Percentiles rank a stretch among this genome's conserved stretches.
phyloP scores from a whole-genome alignment of 2,329 filamentous ascomycete species.

The Talaromyces sp. region DNA sequence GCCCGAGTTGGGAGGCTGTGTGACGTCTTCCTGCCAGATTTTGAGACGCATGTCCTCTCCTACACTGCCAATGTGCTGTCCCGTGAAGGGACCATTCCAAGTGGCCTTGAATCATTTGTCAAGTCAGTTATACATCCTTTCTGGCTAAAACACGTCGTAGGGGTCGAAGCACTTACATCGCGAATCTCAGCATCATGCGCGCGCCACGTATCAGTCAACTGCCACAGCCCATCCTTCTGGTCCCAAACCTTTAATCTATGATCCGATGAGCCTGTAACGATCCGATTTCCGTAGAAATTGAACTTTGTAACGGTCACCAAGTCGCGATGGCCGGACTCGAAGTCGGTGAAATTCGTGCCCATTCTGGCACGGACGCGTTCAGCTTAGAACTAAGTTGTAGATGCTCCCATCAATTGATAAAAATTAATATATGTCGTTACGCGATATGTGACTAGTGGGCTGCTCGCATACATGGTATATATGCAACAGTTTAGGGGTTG shows the following conservation, averaged over 20 bases:
- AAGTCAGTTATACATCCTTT: constrained; percentile 14
- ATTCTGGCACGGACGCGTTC: constrained; percentile 23
- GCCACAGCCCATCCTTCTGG: constrained; percentile 69
- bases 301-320: constrained; percentile 81
- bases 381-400: not conserved
- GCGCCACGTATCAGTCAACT: constrained; percentile 78
- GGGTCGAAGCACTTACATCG: constrained; percentile 57
- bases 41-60: constrained; percentile 87
- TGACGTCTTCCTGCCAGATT: constrained; percentile 87
- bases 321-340: constrained; percentile 51
- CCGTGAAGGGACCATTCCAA: constrained; percentile 88
- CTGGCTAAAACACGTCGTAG: constrained; percentile 30
- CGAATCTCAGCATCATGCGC: constrained; percentile 87
- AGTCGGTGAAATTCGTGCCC: constrained; percentile 39
- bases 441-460: not conserved
- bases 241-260: constrained; percentile 92
- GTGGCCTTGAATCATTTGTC: constrained; percentile 59
- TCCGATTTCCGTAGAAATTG: constrained; percentile 88
- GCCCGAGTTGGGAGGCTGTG: constrained; percentile 67
- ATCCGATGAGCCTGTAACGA: constrained; percentile 86
- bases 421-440: not conserved
- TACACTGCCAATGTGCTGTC: constrained; percentile 82
- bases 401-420: not conserved
- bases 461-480: not conserved
- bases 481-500: not conserved